phyloP scores from a whole-genome alignment of 176 grass and related monocot genomes.

The Carex scoparia region DNA sequence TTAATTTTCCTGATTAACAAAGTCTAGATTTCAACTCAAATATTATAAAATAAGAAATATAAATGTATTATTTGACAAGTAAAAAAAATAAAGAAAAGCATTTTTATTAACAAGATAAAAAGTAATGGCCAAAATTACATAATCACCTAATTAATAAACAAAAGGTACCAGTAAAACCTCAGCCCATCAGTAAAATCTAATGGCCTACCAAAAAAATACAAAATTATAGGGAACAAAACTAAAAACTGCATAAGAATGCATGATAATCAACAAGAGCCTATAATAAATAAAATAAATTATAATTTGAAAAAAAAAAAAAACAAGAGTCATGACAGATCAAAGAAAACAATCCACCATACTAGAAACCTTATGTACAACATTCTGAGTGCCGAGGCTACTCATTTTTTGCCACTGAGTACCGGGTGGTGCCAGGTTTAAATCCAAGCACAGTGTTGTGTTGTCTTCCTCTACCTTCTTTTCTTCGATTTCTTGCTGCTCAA shows the following conservation, averaged over 20 bases:
- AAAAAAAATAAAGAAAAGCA: not conserved
- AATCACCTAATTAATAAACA: not conserved
- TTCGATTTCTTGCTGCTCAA: not conserved
- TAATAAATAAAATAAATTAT: not conserved
- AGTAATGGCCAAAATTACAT: constrained; percentile 1
- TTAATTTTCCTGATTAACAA: not conserved
- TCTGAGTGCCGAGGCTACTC: constrained; percentile 17
- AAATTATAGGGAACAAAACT: constrained; percentile 2
- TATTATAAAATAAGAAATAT: not conserved
- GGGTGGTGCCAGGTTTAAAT: constrained; percentile 74
- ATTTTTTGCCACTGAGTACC: constrained; percentile 50
- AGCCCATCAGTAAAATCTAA: constrained; percentile 6
- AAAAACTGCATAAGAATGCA: not conserved
- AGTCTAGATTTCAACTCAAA: not conserved
- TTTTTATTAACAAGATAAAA: not conserved
- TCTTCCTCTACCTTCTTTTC: constrained; percentile 11
- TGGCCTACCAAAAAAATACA: not conserved
- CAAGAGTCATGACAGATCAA: constrained; percentile 21
- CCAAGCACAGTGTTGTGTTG: constrained; percentile 39
- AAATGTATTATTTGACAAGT: not conserved
- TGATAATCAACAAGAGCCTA: constrained; percentile 11
- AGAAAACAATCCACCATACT: constrained; percentile 61
- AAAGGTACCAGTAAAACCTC: not conserved
- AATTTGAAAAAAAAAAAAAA: not conserved
- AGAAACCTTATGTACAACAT: constrained; percentile 48